A percentile compares a stretch with the other conserved stretches of the same genome.
Evolutionary conservation across 1,284 basidiomycete species (phyloP).

Genomic region (Cryptococcus maquisensis): DNA sequence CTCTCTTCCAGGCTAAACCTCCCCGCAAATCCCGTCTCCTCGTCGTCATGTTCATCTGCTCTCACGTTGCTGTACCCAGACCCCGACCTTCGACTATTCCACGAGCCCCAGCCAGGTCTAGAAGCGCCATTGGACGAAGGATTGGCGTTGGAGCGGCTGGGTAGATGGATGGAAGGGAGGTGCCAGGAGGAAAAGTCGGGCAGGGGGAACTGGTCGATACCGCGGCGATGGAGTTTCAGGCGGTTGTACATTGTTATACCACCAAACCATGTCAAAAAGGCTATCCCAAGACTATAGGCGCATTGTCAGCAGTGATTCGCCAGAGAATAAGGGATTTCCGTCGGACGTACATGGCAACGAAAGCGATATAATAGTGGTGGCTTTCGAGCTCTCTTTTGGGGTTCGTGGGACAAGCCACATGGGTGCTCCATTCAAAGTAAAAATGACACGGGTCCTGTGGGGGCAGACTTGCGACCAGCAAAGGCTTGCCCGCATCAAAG

Average conservation of each 20-base stretch:
- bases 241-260: slow-evolving; percentile 47
- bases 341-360: slow-evolving; percentile 38
- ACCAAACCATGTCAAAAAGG: slow-evolving; percentile 42
- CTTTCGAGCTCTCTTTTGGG: slow-evolving; percentile 26
- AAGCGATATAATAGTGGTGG: slow-evolving; percentile 35
- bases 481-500: slow-evolving; percentile 39
- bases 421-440: slow-evolving; percentile 48
- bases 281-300: slow-evolving; percentile 32
- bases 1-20: slow-evolving; percentile 46
- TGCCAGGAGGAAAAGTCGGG: slow-evolving; percentile 16
- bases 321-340: too few species aligned
- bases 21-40: slow-evolving; percentile 54
- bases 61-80: slow-evolving; percentile 29
- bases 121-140: background rate
- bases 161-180: slow-evolving; percentile 14
- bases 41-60: slow-evolving; percentile 49
- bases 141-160: slow-evolving; percentile 1
- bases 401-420: slow-evolving; percentile 46
- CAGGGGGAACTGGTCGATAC: slow-evolving; percentile 40
- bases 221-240: slow-evolving; percentile 40
- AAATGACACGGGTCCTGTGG: slow-evolving; percentile 42
- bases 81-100: slow-evolving; percentile 30
- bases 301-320: background rate
- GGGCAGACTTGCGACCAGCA: slow-evolving; percentile 41
- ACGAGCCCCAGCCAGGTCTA: slow-evolving; percentile 28